Base-by-base conservation (phyloP, 768 basidiomycete genomes). In the Tricholoma sp. region DNA sequence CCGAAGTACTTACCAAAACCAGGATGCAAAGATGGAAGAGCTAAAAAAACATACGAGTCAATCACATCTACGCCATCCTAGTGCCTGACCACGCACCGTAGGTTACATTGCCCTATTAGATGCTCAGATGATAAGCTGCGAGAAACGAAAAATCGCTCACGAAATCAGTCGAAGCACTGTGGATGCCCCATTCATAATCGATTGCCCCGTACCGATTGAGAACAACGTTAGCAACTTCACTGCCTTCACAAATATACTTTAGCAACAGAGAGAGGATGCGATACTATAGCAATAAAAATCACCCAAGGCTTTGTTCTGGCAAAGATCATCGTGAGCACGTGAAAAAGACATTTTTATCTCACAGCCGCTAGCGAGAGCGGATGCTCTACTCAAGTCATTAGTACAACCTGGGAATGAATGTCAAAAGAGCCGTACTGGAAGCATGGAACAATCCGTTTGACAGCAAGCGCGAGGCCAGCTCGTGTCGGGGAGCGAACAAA, bases 401-500 rank as follows among this genome's bases (percentile, higher is more conserved):
- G 47, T 49, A 32, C 32, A 41, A 10, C 12, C 9, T 17, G 29
- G 24, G 1, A 17, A 32, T 24, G 34, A 7, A 15, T 20, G 6
- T 12, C 6, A 28, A 17, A 32, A 49, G 15, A 32, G 28, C 3
- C 8, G 31, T 32, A 49, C 47, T 49, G 29, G 47, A 49, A 91
- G 67, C 90, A 94, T 1, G 83, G 80, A 13, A 76, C 72, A 6
- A 91, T 83, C 18, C 88, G 80, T 55, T 80, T 76, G 18, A 79
- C 67, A 0, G 84, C 78, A 11, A 76, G 77, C 52, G 82, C 65
- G 48, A 85, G 77, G 60, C 89, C 87, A 7, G 77, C 76, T 29
- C 80, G 77, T 0, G 82, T 80, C 2, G 88, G 86, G 0, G 88
- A 88, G n/a, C 91, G 86, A 5, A 91, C 81, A 59, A 82, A 83